These are phyloP conservation scores for Globisporangium radiosum DNA, from an alignment of 352 stramenopile species.

Conservation along the genomic window DNA sequence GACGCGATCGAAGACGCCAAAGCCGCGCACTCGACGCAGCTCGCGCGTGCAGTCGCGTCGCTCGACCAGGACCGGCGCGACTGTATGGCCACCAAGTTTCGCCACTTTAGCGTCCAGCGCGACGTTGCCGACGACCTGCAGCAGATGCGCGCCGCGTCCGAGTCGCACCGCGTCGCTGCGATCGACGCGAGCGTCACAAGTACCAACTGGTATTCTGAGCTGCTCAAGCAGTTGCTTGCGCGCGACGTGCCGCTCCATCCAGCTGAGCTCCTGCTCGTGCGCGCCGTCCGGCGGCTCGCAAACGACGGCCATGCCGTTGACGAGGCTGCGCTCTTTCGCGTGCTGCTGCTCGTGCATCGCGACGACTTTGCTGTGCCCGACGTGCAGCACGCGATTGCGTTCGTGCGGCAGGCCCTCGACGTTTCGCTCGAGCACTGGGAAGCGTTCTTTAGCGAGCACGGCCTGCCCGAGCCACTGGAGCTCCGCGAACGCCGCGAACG, in stretches of 20 bases:
- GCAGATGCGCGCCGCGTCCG: constrained; percentile 43
- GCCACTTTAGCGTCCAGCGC: constrained; percentile 26
- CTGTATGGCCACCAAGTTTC: constrained; percentile 49
- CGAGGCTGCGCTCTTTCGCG: constrained; percentile 27
- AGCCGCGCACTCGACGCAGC: constrained; percentile 20
- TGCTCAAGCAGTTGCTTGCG: constrained; percentile 39
- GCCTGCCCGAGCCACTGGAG: constrained; percentile 26
- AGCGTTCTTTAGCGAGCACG: constrained; percentile 31
- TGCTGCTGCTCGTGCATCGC: constrained; percentile 36
- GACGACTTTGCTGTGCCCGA: constrained; percentile 37
- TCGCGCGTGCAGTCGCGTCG: constrained; percentile 31
- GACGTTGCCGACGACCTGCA: constrained; percentile 34
- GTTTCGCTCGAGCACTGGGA: constrained; percentile 35
- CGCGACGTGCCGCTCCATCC: constrained; percentile 33
- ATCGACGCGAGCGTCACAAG: constrained; percentile 22
- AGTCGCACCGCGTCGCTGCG: constrained; percentile 26
- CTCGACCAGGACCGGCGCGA: constrained; percentile 49
- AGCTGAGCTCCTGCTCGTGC: constrained; percentile 46
- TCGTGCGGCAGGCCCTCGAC: constrained; percentile 28
- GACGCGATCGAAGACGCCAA: constrained; percentile 42
- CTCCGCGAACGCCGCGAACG: constrained; percentile 19
- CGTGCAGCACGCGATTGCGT: constrained; percentile 48
- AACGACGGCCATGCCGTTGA: constrained; percentile 41
- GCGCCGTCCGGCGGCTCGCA: constrained; percentile 36
- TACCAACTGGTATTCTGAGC: constrained; percentile 42